Evolutionary conservation across 208 protist species (phyloP).

Genomic region (Trypanosoma boissoni): DNA sequence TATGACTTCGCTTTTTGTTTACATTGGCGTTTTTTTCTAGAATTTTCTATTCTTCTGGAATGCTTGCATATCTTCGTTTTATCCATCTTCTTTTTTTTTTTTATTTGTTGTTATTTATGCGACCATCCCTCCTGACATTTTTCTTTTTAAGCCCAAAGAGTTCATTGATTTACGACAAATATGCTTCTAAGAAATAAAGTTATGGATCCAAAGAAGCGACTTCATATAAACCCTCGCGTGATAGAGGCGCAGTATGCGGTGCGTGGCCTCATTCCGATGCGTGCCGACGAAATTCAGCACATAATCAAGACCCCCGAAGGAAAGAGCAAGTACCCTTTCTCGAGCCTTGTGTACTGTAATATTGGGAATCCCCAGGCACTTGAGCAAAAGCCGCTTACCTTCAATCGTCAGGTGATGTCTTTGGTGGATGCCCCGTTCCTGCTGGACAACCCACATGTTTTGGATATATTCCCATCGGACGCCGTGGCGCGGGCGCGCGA

Average conservation of each 20-base stretch:
- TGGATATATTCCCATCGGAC: conserved; percentile 81
- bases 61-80: no score
- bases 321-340: conserved; percentile 50
- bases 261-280: conserved; percentile 77
- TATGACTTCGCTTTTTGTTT: no score
- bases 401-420: conserved; percentile 92
- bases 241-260: conserved; percentile 87
- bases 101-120: no score
- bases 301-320: conserved; percentile 40
- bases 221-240: conserved; percentile 65
- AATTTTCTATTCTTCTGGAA: no score
- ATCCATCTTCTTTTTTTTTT: no score
- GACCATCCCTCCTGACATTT: no score
- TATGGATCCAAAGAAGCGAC: background rate
- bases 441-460: conserved; percentile 47
- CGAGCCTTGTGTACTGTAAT: conserved; percentile 97
- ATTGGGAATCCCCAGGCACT: conserved; percentile 99
- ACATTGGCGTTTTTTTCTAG: no score
- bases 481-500: conserved; percentile 83
- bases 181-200: conserved; percentile 5
- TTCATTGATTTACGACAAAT: background rate
- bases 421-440: conserved; percentile 76
- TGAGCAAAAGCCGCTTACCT: conserved; percentile 96
- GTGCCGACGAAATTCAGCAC: conserved; percentile 73
- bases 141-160: no score